Percentiles rank a stretch among this genome's conserved stretches.
phyloP scores from a whole-genome alignment of 2,329 filamentous ascomycete species.

The Sclerotinia nivalis region DNA sequence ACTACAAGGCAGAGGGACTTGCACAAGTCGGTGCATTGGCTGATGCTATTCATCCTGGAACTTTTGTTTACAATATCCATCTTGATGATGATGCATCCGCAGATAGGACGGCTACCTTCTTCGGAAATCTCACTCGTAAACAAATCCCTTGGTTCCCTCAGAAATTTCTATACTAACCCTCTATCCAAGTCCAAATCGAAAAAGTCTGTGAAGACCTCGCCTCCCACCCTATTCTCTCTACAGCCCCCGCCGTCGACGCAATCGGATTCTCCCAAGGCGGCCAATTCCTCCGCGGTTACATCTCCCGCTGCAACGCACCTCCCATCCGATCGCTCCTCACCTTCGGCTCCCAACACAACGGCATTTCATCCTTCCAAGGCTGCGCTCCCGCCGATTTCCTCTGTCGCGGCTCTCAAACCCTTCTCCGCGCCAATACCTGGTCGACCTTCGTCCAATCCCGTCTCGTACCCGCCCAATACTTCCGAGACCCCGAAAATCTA shows the following conservation, averaged over 20 bases:
- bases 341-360: slow-evolving; percentile 73
- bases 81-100: slow-evolving; percentile 60
- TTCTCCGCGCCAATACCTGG: slow-evolving; percentile 82
- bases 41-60: slow-evolving; percentile 74
- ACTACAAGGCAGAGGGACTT: slow-evolving; percentile 75
- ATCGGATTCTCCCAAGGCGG: slow-evolving; percentile 95
- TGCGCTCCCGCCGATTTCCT: slow-evolving; percentile 74
- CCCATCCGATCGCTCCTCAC: slow-evolving; percentile 65
- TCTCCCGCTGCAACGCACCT: slow-evolving; percentile 75
- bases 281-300: slow-evolving; percentile 88
- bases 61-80: slow-evolving; percentile 77
- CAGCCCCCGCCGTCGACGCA: slow-evolving; percentile 82
- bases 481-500: slow-evolving; percentile 69
- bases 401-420: slow-evolving; percentile 75
- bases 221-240: slow-evolving; percentile 74
- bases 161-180: not conserved
- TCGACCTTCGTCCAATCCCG: slow-evolving; percentile 71
- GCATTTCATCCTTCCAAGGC: slow-evolving; percentile 78
- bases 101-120: slow-evolving; percentile 84
- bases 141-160: not conserved
- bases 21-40: slow-evolving; percentile 70
- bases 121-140: slow-evolving; percentile 73
- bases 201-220: slow-evolving; percentile 77
- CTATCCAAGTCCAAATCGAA: slow-evolving; percentile 59
- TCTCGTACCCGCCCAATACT: slow-evolving; percentile 94